Base-by-base conservation (phyloP, 129 eudicot species). In the Pseudognaphalium luteoalbum region DNA sequence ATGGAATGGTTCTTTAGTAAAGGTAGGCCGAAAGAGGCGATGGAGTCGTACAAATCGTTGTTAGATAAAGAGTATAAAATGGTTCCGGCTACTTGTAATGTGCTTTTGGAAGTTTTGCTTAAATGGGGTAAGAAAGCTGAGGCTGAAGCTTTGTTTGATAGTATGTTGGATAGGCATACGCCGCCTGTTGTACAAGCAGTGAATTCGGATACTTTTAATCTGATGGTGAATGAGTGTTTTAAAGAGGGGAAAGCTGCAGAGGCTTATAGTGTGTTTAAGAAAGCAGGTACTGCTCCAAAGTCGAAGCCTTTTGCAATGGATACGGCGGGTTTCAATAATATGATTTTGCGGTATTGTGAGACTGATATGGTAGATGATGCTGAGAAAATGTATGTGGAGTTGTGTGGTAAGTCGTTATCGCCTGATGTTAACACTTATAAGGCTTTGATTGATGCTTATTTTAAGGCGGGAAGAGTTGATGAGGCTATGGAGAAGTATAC, bases 151-250 rank as follows among this genome's bases (percentile, higher is more conserved):
- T 81, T 93, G 91, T 93, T 93, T 50, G 88, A 88, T 37, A 81
- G 79, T 37, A 90, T 93, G 98, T 77, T 93, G 81, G 96, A 90
- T 77, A 86, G 88, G 81, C 98, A 93, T 75, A 93, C 98, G 0
- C 97, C 98, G 2, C 98, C 98, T 10, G 87, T 84, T 4, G 85
- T 89, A n/a, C 89, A 88, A 74, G 98, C 97, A 6, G 97, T 93
- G 65, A 93, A 90, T 80, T 88, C 97, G 0, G 98, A 93, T 64
- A 90, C 97, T 11, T 75, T 93, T 72, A 90, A 87, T 64, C 41
- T 91, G 60, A 93, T 93, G 98, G 96, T 93, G 44, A 93, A 93
- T 17, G 96, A 90, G 69, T 87, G 89, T 76, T 93, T 90, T 51
- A 90, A 78, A 81, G 78, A 74, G 79, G 97, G 96, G 74, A 85